Evolutionary conservation across 148 eudicot genomes (phyloP).

Genomic region (Camellia sinensis): DNA sequence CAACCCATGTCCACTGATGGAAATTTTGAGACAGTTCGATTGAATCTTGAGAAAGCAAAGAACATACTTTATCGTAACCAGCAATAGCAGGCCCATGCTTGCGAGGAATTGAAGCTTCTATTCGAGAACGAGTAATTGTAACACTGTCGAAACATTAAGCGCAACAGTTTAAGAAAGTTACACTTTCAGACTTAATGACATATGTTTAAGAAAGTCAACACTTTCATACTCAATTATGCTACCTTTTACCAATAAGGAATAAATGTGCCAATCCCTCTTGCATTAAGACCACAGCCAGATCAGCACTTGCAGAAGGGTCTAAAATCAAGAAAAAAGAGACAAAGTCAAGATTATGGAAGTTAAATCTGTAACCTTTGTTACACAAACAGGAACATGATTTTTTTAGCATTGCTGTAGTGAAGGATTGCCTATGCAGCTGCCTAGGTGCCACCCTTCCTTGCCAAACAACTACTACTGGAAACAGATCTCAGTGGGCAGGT

Average conservation of each 20-base stretch:
- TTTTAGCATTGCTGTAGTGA: neutral
- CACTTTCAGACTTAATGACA: neutral
- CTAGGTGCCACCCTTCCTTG: neutral
- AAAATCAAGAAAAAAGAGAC: constrained; percentile 13
- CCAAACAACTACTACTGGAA: neutral
- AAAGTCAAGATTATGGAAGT: constrained; percentile 10
- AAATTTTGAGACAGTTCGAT: neutral
- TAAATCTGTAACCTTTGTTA: neutral
- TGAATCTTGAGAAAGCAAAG: neutral
- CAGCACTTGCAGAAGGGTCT: constrained; percentile 96
- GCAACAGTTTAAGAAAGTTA: neutral
- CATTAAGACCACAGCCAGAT: constrained; percentile 85
- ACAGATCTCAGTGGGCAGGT: neutral
- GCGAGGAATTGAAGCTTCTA: constrained; percentile 89
- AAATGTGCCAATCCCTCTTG: constrained; percentile 92
- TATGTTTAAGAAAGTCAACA: neutral
- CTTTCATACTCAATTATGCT: neutral
- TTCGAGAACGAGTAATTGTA: constrained; percentile 79
- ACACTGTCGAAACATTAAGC: constrained; percentile 46
- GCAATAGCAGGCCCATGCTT: constrained; percentile 97
- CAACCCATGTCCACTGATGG: neutral
- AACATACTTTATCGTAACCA: constrained; percentile 89
- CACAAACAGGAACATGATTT: neutral
- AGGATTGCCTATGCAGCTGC: neutral
- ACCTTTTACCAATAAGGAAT: constrained; percentile 93